phyloP scores from a whole-genome alignment of 1,284 basidiomycete species.

The Afroboletus lepidellus region DNA sequence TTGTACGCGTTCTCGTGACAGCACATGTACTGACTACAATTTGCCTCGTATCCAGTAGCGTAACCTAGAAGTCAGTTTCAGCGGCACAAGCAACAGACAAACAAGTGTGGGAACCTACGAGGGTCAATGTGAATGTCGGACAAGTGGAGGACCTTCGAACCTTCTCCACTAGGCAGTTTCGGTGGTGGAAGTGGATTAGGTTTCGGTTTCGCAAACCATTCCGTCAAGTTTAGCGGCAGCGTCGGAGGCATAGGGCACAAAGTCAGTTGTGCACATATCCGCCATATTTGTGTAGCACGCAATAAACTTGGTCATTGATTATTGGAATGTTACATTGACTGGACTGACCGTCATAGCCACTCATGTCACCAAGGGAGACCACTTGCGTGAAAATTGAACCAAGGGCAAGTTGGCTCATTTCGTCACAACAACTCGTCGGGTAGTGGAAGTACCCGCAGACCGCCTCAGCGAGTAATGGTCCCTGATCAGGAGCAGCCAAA shows the following conservation, averaged over 20 bases:
- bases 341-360: constrained; percentile 63
- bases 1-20: constrained; percentile 63
- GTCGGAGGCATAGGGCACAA: constrained; percentile 52
- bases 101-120: constrained; percentile 43
- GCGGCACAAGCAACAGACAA: not conserved
- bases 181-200: constrained; percentile 57
- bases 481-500: constrained; percentile 57
- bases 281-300: no score
- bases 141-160: constrained; percentile 70
- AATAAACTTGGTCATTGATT: no score
- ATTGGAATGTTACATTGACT: not conserved
- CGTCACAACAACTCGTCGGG: constrained; percentile 46
- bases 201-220: constrained; percentile 65
- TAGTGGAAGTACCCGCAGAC: constrained; percentile 61
- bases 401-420: constrained; percentile 45
- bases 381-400: constrained; percentile 66
- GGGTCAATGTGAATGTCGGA: constrained; percentile 80
- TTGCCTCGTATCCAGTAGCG: constrained; percentile 67
- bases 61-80: constrained; percentile 44
- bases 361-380: constrained; percentile 58
- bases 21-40: constrained; percentile 66
- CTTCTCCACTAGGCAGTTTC: constrained; percentile 57
- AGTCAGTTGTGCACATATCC: constrained; percentile 46
- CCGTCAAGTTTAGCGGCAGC: constrained; percentile 48
- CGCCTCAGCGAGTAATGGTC: constrained; percentile 54